Conservation (phyloP, 2,329 filamentous ascomycete genomes). For the Ceratocystis papillata region DNA sequence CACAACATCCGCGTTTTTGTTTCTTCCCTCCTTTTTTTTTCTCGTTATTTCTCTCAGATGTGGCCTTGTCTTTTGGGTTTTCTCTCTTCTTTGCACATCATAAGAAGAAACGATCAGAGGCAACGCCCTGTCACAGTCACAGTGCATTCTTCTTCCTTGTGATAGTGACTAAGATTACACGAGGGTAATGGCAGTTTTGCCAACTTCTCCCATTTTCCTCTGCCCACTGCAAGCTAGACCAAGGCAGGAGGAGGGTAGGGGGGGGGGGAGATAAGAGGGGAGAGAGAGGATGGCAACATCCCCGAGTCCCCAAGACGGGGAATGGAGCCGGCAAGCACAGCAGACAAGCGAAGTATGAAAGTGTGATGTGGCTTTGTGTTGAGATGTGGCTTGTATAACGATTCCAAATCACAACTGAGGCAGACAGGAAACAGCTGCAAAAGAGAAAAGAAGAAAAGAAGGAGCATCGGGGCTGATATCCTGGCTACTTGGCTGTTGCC, state of each 20-base stretch:
- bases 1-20: neutral
- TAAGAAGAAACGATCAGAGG: too few species aligned
- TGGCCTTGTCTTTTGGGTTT: neutral
- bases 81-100: neutral
- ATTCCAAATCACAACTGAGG: conserved; percentile 7
- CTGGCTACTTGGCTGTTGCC: neutral
- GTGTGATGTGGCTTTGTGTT: neutral
- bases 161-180: neutral
- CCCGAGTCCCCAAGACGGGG: too few species aligned
- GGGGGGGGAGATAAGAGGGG: neutral
- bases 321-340: neutral
- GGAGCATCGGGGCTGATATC: neutral
- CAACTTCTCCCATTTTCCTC: neutral
- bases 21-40: neutral
- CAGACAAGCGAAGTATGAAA: neutral
- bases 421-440: neutral
- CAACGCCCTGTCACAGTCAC: too few species aligned
- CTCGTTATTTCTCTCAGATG: neutral
- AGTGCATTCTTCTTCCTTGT: too few species aligned
- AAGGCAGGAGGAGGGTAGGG: neutral
- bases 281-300: neutral
- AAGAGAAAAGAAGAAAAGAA: neutral
- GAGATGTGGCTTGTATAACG: neutral
- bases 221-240: neutral
- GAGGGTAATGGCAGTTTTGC: neutral